phyloP scores from a whole-genome alignment of 345 rosid genomes.

The Rhizophora mangle region DNA sequence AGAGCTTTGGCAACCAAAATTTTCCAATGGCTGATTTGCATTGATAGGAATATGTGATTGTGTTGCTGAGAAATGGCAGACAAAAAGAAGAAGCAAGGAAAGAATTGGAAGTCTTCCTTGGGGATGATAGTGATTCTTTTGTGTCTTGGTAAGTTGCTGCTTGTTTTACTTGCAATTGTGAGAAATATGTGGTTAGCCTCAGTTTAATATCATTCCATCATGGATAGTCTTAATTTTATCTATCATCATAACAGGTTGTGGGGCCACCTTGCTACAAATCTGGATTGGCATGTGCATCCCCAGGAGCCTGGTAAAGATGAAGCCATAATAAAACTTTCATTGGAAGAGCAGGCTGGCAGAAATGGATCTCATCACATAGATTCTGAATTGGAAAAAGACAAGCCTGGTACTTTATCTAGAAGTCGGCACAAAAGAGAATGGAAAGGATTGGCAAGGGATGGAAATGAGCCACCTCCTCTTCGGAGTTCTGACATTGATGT shows the following conservation, averaged over 20 bases:
- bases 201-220: too few species aligned
- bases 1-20: neutral
- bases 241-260: slow-evolving; percentile 66
- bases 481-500: slow-evolving; percentile 54
- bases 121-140: slow-evolving; percentile 79
- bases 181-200: neutral
- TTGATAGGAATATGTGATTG: slow-evolving; percentile 85
- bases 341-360: slow-evolving; percentile 34
- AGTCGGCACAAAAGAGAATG: slow-evolving; percentile 61
- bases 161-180: neutral
- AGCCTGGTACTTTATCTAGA: slow-evolving; percentile 35
- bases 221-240: neutral
- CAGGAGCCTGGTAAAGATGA: slow-evolving; percentile 33
- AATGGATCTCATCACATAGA: slow-evolving; percentile 32
- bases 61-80: slow-evolving; percentile 84
- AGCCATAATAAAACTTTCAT: slow-evolving; percentile 24
- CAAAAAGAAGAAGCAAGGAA: slow-evolving; percentile 76
- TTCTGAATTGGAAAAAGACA: slow-evolving; percentile 46
- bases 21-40: slow-evolving; percentile 12
- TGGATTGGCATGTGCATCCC: slow-evolving; percentile 53
- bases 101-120: slow-evolving; percentile 85
- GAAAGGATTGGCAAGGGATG: slow-evolving; percentile 54
- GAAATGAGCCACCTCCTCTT: slow-evolving; percentile 60
- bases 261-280: slow-evolving; percentile 76
- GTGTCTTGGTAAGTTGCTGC: slow-evolving; percentile 64